Conservation (phyloP, 2,329 filamentous ascomycete species). For the Paraphoma sp. region DNA sequence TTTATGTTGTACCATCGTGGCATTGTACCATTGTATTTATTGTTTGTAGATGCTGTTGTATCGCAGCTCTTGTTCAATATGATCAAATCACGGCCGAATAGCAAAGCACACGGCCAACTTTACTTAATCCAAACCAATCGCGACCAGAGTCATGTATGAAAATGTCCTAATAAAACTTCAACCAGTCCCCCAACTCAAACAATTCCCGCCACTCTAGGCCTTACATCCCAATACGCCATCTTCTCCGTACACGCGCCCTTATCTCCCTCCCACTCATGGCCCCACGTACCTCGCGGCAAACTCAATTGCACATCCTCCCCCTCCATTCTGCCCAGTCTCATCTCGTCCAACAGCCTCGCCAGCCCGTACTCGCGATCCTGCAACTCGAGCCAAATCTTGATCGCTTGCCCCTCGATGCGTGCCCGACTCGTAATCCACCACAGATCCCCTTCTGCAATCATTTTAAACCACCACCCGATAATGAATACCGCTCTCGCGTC, state of each 20-base stretch:
- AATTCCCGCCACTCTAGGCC: too few species aligned
- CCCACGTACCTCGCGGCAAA: background rate
- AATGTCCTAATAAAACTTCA: too few species aligned
- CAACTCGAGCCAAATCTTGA: constrained; percentile 33
- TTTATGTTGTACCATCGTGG: too few species aligned
- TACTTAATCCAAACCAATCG: too few species aligned
- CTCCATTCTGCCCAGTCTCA: background rate
- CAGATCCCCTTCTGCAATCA: constrained; percentile 31
- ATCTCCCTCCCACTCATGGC: background rate
- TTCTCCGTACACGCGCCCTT: background rate
- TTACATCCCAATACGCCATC: background rate
- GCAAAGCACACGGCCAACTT: too few species aligned
- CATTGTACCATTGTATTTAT: too few species aligned
- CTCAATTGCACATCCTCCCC: background rate
- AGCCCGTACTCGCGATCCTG: constrained; percentile 13
- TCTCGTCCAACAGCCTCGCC: constrained; percentile 9
- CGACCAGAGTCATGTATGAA: too few species aligned
- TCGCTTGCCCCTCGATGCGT: constrained; percentile 29
- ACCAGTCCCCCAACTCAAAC: too few species aligned
- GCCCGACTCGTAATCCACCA: constrained; percentile 40
- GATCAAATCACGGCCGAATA: too few species aligned
- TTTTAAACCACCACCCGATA: constrained; percentile 64
- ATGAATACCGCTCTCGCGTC: constrained; percentile 63
- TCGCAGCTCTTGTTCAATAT: too few species aligned
- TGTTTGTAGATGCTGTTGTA: too few species aligned